phyloP scores from a whole-genome alignment of 768 basidiomycete species.

The Leccinum pellstonianum region DNA sequence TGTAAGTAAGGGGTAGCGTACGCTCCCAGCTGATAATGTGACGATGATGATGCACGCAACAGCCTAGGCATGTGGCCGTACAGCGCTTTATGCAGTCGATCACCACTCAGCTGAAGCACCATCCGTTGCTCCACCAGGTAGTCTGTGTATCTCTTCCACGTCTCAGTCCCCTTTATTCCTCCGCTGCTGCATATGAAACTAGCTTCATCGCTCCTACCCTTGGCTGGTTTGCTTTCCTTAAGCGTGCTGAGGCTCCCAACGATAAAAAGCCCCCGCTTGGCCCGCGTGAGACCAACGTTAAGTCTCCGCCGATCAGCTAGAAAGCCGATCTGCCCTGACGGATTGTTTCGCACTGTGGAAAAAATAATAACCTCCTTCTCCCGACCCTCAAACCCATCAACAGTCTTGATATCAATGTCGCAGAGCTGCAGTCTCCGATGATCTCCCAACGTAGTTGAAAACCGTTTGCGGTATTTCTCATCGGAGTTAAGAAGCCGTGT shows the following conservation, averaged over 20 bases:
- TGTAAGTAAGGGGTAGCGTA: slow-evolving; percentile 10
- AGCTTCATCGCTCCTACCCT: slow-evolving; percentile 17
- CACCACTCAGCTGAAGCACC: slow-evolving; percentile 49
- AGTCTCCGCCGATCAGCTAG: slow-evolving; percentile 80
- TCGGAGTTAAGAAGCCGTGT: slow-evolving; percentile 64
- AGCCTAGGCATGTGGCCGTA: slow-evolving; percentile 21
- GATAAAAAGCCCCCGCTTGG: slow-evolving; percentile 81
- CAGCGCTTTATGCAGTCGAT: slow-evolving; percentile 38
- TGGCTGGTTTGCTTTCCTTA: slow-evolving; percentile 41
- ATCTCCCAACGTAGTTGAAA: slow-evolving; percentile 59
- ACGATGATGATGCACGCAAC: slow-evolving; percentile 5
- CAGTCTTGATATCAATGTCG: slow-evolving; percentile 83
- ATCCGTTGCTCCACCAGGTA: slow-evolving; percentile 52
- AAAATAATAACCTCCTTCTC: slow-evolving; percentile 94
- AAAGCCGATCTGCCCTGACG: slow-evolving; percentile 78
- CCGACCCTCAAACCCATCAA: slow-evolving; percentile 92
- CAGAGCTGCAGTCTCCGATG: slow-evolving; percentile 63
- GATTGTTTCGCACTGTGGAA: slow-evolving; percentile 86
- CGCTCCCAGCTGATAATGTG: slow-evolving; percentile 6
- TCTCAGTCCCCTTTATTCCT: slow-evolving; percentile 45
- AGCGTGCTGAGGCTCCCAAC: slow-evolving; percentile 73
- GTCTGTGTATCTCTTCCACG: slow-evolving; percentile 62
- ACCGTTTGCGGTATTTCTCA: slow-evolving; percentile 49
- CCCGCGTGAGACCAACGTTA: slow-evolving; percentile 90
- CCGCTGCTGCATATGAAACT: slow-evolving; percentile 13